Conservation (phyloP, 1,284 basidiomycete genomes). For the Cutaneotrichosporon curvatum region DNA sequence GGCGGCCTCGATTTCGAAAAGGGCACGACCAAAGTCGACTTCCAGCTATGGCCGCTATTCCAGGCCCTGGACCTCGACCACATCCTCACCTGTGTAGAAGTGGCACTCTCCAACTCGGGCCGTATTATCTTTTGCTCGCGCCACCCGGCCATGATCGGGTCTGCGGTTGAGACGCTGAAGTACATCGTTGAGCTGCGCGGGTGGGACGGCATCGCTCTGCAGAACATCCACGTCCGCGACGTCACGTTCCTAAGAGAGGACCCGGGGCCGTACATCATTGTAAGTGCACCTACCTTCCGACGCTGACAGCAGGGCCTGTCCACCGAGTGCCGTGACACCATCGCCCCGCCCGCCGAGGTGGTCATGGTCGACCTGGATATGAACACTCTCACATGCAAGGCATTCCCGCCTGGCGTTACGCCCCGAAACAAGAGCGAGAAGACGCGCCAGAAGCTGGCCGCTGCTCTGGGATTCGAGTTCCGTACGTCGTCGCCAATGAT, state of each 20-base stretch:
- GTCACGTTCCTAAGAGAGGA: slow-evolving; percentile 47
- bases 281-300: too few relatives aligned
- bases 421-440: slow-evolving; percentile 75
- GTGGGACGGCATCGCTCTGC: slow-evolving; percentile 82
- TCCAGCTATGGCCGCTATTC: slow-evolving; percentile 96
- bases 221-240: slow-evolving; percentile 67
- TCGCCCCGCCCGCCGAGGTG: slow-evolving; percentile 68
- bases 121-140: slow-evolving; percentile 82
- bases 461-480: slow-evolving; percentile 62
- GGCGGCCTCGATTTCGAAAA: slow-evolving; percentile 47
- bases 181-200: slow-evolving; percentile 89
- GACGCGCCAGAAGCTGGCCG: slow-evolving; percentile 65
- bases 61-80: slow-evolving; percentile 90
- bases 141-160: slow-evolving; percentile 83
- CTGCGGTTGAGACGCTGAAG: slow-evolving; percentile 72
- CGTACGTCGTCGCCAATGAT: slow-evolving; percentile 15
- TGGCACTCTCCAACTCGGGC: slow-evolving; percentile 87
- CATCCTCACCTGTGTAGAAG: slow-evolving; percentile 83
- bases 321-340: slow-evolving; percentile 73
- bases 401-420: slow-evolving; percentile 72
- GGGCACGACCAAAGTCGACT: slow-evolving; percentile 50
- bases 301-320: slow-evolving; percentile 57
- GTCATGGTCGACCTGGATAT: slow-evolving; percentile 81
- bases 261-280: slow-evolving; percentile 77
- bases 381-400: slow-evolving; percentile 58